Base-by-base conservation (phyloP, 495 filamentous ascomycete species). In the Hyaloscypha variabilis region DNA sequence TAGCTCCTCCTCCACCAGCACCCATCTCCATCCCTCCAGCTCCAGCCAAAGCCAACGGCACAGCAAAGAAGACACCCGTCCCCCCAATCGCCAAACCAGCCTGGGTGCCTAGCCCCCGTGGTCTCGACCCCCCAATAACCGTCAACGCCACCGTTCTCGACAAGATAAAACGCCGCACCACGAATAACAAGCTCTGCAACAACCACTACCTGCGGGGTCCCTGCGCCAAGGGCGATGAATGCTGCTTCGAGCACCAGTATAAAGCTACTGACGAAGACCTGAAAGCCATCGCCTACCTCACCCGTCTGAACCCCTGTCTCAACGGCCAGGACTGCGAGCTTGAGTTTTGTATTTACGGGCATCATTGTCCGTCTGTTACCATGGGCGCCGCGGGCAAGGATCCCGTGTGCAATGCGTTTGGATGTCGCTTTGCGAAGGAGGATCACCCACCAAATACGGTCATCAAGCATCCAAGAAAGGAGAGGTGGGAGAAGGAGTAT, bases 271-370 rank as follows among this genome's bases (percentile, higher is more conserved):
- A 83, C 63, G 82, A 84, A 29, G 91, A 96, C 70, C 78, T 87
- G 69, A 81, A 83, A 26, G 87, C 86, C 0, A 81, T 97, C 68
- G 82, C 84, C 2, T 86, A 88, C 51, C 83, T 95, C 54, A 87
- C 91, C 25, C 85, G 92, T 36, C 84, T 93, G 79, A 92, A 90
- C 42, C 92, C 91, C 11, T 97, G 93, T 76, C 79, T 82, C 6
- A 86, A 85, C 68, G 91, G 91, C 4, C 82, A 89, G 69, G 83
- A 87, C 21, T 97, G 93, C 72, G 87, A 90, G 36, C 86, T 88
- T 50, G 77, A 85, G 0, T 87, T 90, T 60, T 97, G 93, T 76
- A 94, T 94, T 55, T 96, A 95, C 70, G 92, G 93, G 19, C 93
- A 97, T 72, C 80, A 84, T 51, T 70, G 67, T 42, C 67, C 66